Conservation (phyloP, 73 alveolate species). For the Blepharisma stoltei region DNA sequence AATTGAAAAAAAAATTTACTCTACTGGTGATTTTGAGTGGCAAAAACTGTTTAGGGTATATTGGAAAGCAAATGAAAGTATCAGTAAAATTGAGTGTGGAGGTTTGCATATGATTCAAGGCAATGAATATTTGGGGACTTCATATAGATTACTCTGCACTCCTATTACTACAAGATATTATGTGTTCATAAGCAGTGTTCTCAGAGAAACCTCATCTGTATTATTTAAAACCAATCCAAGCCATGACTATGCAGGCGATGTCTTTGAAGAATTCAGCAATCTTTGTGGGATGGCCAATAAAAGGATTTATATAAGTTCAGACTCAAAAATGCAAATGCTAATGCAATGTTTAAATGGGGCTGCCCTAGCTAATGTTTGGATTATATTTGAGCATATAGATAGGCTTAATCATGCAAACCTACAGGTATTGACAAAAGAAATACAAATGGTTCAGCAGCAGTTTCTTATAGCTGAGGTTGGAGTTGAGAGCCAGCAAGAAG, state of each 20-base stretch:
- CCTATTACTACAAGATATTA: constrained; percentile 69
- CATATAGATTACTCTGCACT: constrained; percentile 38
- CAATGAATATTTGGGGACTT: constrained; percentile 62
- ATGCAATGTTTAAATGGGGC: constrained; percentile 69
- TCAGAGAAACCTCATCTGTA: constrained; percentile 64
- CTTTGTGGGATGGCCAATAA: constrained; percentile 54
- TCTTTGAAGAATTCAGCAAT: constrained; percentile 54
- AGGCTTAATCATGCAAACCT: constrained; percentile 32
- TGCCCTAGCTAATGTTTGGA: constrained; percentile 63
- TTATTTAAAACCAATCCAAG: constrained; percentile 50
- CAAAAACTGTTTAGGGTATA: constrained; percentile 49
- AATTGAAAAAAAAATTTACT: constrained; percentile 34
- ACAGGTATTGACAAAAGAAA: constrained; percentile 54
- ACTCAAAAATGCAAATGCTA: constrained; percentile 27
- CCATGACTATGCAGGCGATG: constrained; percentile 45
- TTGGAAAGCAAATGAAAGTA: constrained; percentile 65
- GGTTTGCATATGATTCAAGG: constrained; percentile 56
- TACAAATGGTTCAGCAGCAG: constrained; percentile 70
- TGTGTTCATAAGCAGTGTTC: constrained; percentile 49
- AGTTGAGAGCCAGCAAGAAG: constrained; percentile 33
- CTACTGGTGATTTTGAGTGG: constrained; percentile 61
- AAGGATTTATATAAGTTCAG: constrained; percentile 37
- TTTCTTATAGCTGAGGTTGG: constrained; percentile 51
- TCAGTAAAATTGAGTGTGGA: constrained; percentile 64
- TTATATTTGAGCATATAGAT: constrained; percentile 50